A percentile compares a stretch with the other conserved stretches of the same genome.
Conservation (phyloP, 2,329 filamentous ascomycete species). For the Pseudogymnoascus sp. region DNA sequence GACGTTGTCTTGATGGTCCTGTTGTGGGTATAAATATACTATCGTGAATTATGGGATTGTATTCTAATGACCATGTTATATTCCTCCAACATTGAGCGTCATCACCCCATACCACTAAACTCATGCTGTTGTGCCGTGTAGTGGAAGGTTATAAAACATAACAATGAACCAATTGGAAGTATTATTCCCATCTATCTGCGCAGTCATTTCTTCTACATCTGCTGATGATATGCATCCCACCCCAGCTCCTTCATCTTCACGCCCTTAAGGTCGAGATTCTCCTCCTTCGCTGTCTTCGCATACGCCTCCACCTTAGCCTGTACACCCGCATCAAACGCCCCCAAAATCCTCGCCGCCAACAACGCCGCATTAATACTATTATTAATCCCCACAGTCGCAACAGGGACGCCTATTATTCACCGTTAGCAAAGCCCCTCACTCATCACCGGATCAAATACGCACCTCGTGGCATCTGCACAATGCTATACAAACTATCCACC, state of each 20-base stretch:
- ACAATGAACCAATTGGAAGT: neutral
- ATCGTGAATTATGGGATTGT: neutral
- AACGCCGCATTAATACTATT: slow-evolving; percentile 73
- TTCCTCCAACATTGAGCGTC: neutral
- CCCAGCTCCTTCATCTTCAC: slow-evolving; percentile 49
- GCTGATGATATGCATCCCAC: slow-evolving; percentile 43
- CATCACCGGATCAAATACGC: slow-evolving; percentile 33
- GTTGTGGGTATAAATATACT: neutral
- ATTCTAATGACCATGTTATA: neutral
- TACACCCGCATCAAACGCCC: slow-evolving; percentile 51
- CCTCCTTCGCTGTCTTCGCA: slow-evolving; percentile 49
- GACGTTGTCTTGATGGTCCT: neutral
- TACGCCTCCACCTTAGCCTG: slow-evolving; percentile 54
- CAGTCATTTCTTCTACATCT: slow-evolving; percentile 3
- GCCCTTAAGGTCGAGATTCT: slow-evolving; percentile 60
- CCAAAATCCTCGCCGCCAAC: slow-evolving; percentile 63
- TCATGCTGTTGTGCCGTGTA: neutral
- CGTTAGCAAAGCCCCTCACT: slow-evolving; percentile 37
- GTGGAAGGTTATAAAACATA: neutral
- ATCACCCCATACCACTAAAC: neutral
- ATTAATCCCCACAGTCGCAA: slow-evolving; percentile 72
- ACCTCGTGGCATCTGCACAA: slow-evolving; percentile 69
- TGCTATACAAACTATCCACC: slow-evolving; percentile 63
- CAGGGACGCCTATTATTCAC: slow-evolving; percentile 55
- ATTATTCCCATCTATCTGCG: neutral